Evolutionary conservation across 306 rosid genomes (phyloP).

Genomic region (Casuarina glauca): DNA sequence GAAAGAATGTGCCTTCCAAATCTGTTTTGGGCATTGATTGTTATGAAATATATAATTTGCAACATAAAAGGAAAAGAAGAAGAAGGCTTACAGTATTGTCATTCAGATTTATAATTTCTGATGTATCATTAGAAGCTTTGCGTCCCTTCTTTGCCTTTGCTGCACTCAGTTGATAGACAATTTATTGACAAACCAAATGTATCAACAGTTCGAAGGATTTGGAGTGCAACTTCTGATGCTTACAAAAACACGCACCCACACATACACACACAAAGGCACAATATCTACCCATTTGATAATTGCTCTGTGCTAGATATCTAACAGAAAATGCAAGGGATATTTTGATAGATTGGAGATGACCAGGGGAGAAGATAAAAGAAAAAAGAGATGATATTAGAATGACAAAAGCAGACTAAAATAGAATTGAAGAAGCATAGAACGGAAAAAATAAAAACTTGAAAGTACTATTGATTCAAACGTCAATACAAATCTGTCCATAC

Average conservation of each 20-base stretch:
- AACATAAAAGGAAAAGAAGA: background rate
- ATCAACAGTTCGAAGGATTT: constrained; percentile 5
- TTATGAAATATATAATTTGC: background rate
- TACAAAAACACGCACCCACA: background rate
- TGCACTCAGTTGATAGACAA: constrained; percentile 31
- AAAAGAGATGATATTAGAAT: background rate
- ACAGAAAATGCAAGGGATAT: background rate
- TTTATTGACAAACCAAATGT: constrained; percentile 6
- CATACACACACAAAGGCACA: background rate
- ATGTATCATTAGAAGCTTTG: constrained; percentile 34
- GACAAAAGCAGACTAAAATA: background rate
- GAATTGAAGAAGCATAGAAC: background rate
- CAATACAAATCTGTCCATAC: background rate
- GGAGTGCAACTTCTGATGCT: background rate
- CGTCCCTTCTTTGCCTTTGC: constrained; percentile 28
- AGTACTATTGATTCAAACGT: background rate
- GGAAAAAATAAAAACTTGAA: background rate
- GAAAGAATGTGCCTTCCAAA: background rate
- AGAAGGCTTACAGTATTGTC: constrained; percentile 34
- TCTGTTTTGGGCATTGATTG: background rate
- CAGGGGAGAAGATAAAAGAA: background rate
- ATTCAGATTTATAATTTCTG: constrained; percentile 45
- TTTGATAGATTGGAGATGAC: background rate
- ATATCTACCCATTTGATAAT: background rate
- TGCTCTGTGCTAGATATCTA: background rate